Evolutionary conservation across 2,329 filamentous ascomycete species (phyloP), one percentile per base, ranked within the genome.

Genomic region (Dothistroma pini): DNA sequence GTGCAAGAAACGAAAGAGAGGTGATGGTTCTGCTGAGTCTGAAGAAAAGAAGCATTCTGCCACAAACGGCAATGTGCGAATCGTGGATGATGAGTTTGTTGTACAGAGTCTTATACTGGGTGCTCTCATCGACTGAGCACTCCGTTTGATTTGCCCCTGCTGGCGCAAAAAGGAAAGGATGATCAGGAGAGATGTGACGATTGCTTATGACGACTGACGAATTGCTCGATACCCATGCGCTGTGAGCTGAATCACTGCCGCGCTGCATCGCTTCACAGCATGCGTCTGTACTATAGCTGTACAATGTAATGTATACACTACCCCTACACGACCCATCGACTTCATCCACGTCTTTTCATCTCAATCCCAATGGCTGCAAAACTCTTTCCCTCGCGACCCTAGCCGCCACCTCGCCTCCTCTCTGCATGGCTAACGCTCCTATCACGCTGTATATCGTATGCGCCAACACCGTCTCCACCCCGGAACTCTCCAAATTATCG

Each of bases 31-130:
- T 67, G 56, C 19, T 34, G 21, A 32, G 10, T 31, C 38, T 5
- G 57, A 61, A 12, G 60, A 32, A 25, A 75, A 41, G 54, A 69
- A 55, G 63, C 69, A 66, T 74, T 75, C 21, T 69, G 73, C 31
- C 71, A 77, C 16, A 70, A 77, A 49, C 78, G 81, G 12, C 80
- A 82, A 76, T 62, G 80, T 92, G 41, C 84, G 83, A 64, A 83
- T 95, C 50, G 83, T 96, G 56, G 89, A 87, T 59, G 89, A 96
- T 73, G 93, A 97, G 76, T 86, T 93, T 72, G 86, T 97, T 22
- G 87, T 96, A 58, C 93, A 99, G 80, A 97, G 92, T 74, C 79
- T 97, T 61, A 97, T 99, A 65, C 75, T 96, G 55, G 93, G 93
- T 0, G 85, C 86, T 63, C 77, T 97, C 67, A 84, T 92, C 56